Percentiles rank a stretch among this genome's conserved stretches.
Evolutionary conservation across 768 basidiomycete species (phyloP).

Genomic region (Postia placenta): DNA sequence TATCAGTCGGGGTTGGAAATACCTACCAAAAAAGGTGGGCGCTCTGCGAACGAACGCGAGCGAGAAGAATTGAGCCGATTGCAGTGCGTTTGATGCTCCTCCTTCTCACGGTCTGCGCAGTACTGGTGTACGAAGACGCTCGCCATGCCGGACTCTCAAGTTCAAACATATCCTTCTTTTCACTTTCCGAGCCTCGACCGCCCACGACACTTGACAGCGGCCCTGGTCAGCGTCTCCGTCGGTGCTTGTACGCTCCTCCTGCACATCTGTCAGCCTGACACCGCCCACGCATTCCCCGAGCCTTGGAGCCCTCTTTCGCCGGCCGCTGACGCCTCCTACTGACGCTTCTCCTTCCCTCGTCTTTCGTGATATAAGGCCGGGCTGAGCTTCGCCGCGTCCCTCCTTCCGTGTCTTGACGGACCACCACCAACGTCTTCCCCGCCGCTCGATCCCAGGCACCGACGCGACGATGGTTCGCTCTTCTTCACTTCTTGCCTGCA

Average conservation of each 20-base stretch:
- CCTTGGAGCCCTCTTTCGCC: not conserved
- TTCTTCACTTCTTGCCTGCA: not conserved
- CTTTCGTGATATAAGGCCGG: not conserved
- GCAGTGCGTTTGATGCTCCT: too few relatives aligned
- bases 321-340: not conserved
- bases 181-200: not conserved
- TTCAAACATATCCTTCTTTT: not conserved
- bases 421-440: not conserved
- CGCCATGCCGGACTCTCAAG: too few relatives aligned
- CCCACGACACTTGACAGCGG: not conserved
- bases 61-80: too few relatives aligned
- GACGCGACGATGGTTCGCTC: not conserved
- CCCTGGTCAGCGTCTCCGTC: not conserved
- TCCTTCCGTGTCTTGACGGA: not conserved
- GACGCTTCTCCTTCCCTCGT: not conserved
- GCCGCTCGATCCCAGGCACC: not conserved
- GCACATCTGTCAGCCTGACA: not conserved
- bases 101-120: too few relatives aligned
- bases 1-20: too few relatives aligned
- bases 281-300: not conserved
- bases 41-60: too few relatives aligned
- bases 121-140: too few relatives aligned
- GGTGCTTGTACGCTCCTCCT: not conserved
- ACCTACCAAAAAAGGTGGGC: too few relatives aligned
- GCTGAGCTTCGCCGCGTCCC: not conserved